Conservation (phyloP, 106 monocot species). For the Platanthera guangdongensis region DNA sequence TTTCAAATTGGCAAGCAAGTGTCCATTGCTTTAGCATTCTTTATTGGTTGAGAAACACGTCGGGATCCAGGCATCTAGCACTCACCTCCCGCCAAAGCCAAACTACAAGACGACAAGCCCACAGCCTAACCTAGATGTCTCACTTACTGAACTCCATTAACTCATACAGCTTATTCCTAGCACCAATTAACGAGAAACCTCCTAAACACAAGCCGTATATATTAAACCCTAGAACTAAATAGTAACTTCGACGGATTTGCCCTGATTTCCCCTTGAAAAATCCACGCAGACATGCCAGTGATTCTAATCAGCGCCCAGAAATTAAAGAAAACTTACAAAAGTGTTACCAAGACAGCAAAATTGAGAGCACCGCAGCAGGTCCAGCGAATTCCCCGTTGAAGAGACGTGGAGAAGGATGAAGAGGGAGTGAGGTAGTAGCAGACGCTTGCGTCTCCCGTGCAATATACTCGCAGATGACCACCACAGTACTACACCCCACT, state of each 20-base stretch:
- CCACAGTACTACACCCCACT: too few relatives aligned
- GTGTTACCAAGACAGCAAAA: background rate
- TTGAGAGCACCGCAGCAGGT: background rate
- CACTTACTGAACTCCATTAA: background rate
- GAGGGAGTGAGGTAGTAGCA: too few relatives aligned
- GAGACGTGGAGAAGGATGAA: background rate
- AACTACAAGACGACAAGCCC: too few relatives aligned
- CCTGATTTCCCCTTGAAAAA: slow-evolving; percentile 1
- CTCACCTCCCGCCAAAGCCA: too few relatives aligned
- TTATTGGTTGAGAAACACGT: too few relatives aligned
- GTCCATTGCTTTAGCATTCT: too few relatives aligned
- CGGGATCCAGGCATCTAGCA: too few relatives aligned
- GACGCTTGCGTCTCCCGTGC: too few relatives aligned
- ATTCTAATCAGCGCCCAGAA: background rate
- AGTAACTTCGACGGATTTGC: background rate
- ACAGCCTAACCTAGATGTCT: too few relatives aligned
- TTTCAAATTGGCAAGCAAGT: too few relatives aligned
- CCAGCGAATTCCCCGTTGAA: background rate
- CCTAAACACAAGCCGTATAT: background rate
- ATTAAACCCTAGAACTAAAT: background rate
- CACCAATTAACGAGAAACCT: background rate
- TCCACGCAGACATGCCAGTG: background rate
- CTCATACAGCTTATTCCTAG: background rate
- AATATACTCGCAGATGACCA: too few relatives aligned
- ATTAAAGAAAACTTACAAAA: background rate